Base-by-base conservation (phyloP, 345 rosid genomes). In the Rhodamnia argentea region DNA sequence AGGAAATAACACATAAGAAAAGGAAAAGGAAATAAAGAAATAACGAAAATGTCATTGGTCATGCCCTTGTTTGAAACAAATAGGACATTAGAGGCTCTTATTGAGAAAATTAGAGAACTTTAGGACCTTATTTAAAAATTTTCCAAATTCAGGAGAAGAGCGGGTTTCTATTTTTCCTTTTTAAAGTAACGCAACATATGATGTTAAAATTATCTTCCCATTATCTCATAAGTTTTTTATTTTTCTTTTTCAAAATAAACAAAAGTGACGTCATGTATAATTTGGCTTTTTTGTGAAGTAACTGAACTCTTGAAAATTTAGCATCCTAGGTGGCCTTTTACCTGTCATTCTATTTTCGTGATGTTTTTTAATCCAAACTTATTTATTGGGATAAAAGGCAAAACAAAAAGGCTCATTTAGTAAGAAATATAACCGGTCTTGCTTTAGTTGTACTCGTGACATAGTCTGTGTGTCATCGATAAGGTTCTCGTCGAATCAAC, bases 391-490 rank as follows among this genome's bases (percentile, higher is more conserved):
- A 59, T 59, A n/a, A 59, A 59, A 59, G 70, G 70, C 70, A 59
- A 59, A 59, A 59, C 2, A 7, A 7, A 0, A n/a, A n/a, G 13
- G 9, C 32, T n/a, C 1, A 1, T 13, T 57, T 57, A 58, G 16
- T 5, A 5, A 58, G n/a, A 58, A 58, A 26, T 12, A 5, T 27
- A 58, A 26, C 11, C 13, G 11, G 32, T 0, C 26, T 58, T 58
- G 1, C 70, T n/a, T 59, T 15, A n/a, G 16, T 59, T 59, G 24
- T 59, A 59, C 9, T n/a, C 4, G 2, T n/a, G 70, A 59, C n/a
- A n/a, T 59, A 59, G 13, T 13, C 4, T 0, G 0, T 0, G 2
- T 27, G 22, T 14, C 32, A 13, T 3, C 16, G 27, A 29, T 62
- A 4, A 3, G 10, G 22, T 62, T 14, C 74, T 6, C 0, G 2